Conservation (phyloP, 441 rosid species). For the California macrophylla region DNA sequence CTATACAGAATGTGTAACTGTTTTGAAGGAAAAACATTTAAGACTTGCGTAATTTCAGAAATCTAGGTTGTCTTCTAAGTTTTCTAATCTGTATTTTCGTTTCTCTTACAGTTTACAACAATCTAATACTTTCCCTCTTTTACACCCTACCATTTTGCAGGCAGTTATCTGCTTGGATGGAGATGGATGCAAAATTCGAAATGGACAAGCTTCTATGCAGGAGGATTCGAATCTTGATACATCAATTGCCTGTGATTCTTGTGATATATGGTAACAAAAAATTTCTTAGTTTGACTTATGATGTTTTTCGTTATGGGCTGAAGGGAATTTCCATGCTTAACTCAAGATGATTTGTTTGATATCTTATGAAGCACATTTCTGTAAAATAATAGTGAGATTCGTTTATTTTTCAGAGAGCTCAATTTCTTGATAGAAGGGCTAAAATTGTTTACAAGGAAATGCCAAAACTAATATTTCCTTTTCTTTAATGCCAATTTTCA, state of each 20-base stretch:
- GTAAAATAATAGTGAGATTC: background rate
- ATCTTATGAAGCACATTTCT: background rate
- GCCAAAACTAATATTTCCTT: background rate
- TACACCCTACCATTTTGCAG: constrained; percentile 42
- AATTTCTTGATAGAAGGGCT: background rate
- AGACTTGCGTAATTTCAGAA: background rate
- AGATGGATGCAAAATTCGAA: constrained; percentile 77
- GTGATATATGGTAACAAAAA: constrained; percentile 74
- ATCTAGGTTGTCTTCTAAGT: constrained; percentile 7
- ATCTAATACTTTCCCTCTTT: constrained; percentile 26
- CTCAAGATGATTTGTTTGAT: background rate
- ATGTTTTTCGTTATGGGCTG: background rate
- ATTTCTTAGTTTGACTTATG: background rate
- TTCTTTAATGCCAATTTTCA: background rate
- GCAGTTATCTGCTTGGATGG: constrained; percentile 99
- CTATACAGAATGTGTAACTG: background rate
- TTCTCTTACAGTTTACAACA: constrained; percentile 9
- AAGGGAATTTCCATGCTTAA: background rate
- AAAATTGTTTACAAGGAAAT: background rate
- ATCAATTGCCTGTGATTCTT: constrained; percentile 96
- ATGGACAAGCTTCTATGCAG: constrained; percentile 38
- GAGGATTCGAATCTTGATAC: constrained; percentile 73
- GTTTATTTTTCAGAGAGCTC: background rate
- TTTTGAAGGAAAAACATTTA: background rate
- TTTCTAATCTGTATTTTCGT: constrained; percentile 9